Percentiles rank a stretch among this genome's conserved stretches.
Conservation (phyloP, 495 filamentous ascomycete species). For the Chaetomidium leptoderma region DNA sequence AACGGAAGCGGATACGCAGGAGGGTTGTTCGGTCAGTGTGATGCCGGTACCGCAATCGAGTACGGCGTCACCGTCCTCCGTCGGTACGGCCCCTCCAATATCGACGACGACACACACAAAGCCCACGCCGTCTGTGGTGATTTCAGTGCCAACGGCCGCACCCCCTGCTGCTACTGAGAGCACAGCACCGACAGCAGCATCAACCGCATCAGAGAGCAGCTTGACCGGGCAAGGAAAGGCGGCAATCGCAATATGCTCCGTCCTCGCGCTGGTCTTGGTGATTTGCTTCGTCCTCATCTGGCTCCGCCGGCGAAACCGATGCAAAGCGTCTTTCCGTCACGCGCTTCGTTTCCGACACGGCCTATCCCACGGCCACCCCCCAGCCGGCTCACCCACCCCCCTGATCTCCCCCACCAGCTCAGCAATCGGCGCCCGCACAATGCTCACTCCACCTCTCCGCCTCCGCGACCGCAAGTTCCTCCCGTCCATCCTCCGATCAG, state of each 20-base stretch:
- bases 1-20: constrained; percentile 6
- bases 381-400: constrained; percentile 35
- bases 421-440: constrained; percentile 21
- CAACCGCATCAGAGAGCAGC: constrained; percentile 20
- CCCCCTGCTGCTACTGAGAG: not conserved
- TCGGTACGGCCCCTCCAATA: not conserved
- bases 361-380: constrained; percentile 15
- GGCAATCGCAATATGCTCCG: constrained; percentile 41
- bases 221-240: constrained; percentile 38
- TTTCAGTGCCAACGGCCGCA: not conserved
- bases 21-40: constrained; percentile 11
- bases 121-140: not conserved
- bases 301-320: constrained; percentile 30
- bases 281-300: constrained; percentile 29
- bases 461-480: constrained; percentile 43
- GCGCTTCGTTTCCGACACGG: constrained; percentile 12
- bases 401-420: constrained; percentile 38
- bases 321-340: constrained; percentile 16
- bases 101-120: not conserved
- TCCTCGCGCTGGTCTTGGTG: constrained; percentile 35
- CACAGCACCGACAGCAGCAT: constrained; percentile 13
- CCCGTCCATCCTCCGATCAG: constrained; percentile 34
- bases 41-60: not conserved
- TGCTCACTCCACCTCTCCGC: constrained; percentile 41
- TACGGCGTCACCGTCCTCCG: not conserved